phyloP scores from a whole-genome alignment of 768 basidiomycete genomes.

The Termitomyces sp. region DNA sequence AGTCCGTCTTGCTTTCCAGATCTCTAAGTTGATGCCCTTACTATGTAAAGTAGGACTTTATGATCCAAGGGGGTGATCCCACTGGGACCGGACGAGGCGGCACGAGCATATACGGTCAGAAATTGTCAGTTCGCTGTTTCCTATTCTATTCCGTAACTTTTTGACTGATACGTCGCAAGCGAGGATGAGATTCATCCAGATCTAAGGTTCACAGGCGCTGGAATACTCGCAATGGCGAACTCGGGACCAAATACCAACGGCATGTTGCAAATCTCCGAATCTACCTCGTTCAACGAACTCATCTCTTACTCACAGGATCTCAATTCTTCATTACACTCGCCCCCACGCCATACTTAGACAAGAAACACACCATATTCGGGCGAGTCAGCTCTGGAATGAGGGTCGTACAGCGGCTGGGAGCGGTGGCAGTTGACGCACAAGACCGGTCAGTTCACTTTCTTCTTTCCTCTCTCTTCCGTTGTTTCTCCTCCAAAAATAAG shows the following conservation, averaged over 20 bases:
- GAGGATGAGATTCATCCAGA: conserved; percentile 92
- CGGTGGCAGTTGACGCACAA: conserved; percentile 84
- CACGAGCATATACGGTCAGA: conserved; percentile 83
- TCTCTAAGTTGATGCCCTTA: neutral
- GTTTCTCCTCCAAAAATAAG: neutral
- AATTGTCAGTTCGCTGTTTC: conserved; percentile 54
- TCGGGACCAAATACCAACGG: conserved; percentile 93
- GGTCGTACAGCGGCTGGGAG: conserved; percentile 86
- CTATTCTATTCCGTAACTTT: neutral
- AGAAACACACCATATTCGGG: conserved; percentile 87
- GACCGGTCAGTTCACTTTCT: conserved; percentile 57
- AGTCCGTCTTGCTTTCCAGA: conserved; percentile 33
- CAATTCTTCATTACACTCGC: conserved; percentile 91
- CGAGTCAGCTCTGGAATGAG: conserved; percentile 89
- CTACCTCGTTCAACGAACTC: conserved; percentile 32
- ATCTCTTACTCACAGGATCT: conserved; percentile 52
- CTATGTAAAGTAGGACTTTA: conserved; percentile 66
- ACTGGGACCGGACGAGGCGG: conserved; percentile 94
- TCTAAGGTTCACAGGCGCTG: conserved; percentile 90
- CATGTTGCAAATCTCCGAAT: conserved; percentile 41
- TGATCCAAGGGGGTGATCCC: conserved; percentile 95
- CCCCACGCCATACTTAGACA: conserved; percentile 81
- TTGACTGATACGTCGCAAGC: conserved; percentile 30
- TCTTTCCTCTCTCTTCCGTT: too few relatives aligned
- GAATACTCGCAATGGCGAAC: conserved; percentile 96